Conservation (phyloP, 164 flowering plant species). For the Vitis amurensis region DNA sequence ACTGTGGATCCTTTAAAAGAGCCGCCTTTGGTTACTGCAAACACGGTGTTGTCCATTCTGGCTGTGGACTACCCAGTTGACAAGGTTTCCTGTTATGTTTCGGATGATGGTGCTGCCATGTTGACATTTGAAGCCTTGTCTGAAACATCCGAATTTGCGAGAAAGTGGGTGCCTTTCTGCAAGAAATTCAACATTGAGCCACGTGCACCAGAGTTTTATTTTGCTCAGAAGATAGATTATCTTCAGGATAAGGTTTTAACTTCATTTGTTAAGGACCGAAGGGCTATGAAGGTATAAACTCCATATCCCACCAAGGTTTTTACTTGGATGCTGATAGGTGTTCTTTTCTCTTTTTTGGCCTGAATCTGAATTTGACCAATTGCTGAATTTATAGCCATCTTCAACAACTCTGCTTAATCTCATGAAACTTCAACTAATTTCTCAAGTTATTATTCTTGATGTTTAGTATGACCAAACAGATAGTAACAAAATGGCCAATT, state of each 20-base stretch:
- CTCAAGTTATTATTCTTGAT: too few relatives aligned
- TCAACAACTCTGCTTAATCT: too few relatives aligned
- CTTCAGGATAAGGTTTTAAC: conserved; percentile 59
- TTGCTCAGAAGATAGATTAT: conserved; percentile 66
- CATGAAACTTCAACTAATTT: too few relatives aligned
- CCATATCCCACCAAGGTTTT: too few relatives aligned
- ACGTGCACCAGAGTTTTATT: conserved; percentile 69
- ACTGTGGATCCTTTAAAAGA: conserved; percentile 12
- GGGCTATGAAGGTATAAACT: conserved; percentile 65
- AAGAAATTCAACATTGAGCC: conserved; percentile 73
- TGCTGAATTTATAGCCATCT: too few relatives aligned
- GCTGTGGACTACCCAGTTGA: conserved; percentile 13
- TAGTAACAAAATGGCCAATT: too few relatives aligned
- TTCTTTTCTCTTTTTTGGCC: too few relatives aligned
- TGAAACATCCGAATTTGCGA: conserved; percentile 72
- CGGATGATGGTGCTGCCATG: conserved; percentile 86
- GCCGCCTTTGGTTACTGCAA: conserved; percentile 11
- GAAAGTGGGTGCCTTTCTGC: conserved; percentile 77
- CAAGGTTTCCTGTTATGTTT: conserved; percentile 51
- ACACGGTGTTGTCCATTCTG: conserved; percentile 8
- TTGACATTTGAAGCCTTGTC: conserved; percentile 72
- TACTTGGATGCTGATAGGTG: too few relatives aligned
- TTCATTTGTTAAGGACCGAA: conserved; percentile 65
- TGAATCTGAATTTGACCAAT: too few relatives aligned
- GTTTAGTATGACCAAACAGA: too few relatives aligned